Evolutionary conservation across 192 early-diverging fungal genomes (phyloP).

Genomic region (Backusella circina): DNA sequence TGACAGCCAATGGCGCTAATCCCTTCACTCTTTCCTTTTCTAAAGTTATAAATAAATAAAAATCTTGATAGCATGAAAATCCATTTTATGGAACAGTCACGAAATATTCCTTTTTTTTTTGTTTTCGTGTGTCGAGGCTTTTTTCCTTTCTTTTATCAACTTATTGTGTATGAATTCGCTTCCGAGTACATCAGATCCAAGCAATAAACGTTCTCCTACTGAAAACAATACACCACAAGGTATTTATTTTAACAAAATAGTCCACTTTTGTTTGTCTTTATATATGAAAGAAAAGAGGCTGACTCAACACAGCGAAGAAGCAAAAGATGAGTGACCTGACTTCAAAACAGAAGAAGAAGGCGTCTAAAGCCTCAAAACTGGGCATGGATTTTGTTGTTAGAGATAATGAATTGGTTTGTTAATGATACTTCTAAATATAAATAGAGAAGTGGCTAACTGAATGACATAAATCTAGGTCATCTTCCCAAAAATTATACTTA

Average conservation of each 20-base stretch:
- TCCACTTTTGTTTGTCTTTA: neutral
- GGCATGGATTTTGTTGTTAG: neutral
- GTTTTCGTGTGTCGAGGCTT: neutral
- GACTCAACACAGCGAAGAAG: neutral
- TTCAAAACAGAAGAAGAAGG: slow-evolving; percentile 1
- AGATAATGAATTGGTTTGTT: neutral
- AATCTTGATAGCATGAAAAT: neutral
- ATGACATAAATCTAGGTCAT: neutral
- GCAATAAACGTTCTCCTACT: neutral
- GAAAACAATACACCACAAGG: neutral
- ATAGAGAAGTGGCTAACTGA: neutral
- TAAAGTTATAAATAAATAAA: neutral
- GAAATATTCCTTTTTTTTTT: neutral
- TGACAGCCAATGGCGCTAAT: neutral
- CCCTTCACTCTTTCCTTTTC: neutral
- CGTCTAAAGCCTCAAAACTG: neutral
- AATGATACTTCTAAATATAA: neutral
- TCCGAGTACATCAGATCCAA: neutral
- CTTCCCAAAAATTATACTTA: neutral
- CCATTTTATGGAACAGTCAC: neutral
- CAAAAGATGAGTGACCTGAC: neutral
- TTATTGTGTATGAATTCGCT: neutral
- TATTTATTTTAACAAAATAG: neutral
- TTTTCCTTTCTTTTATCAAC: neutral
- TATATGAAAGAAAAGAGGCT: neutral